phyloP scores from a whole-genome alignment of 1,284 basidiomycete species.

The Athelia sp. region DNA sequence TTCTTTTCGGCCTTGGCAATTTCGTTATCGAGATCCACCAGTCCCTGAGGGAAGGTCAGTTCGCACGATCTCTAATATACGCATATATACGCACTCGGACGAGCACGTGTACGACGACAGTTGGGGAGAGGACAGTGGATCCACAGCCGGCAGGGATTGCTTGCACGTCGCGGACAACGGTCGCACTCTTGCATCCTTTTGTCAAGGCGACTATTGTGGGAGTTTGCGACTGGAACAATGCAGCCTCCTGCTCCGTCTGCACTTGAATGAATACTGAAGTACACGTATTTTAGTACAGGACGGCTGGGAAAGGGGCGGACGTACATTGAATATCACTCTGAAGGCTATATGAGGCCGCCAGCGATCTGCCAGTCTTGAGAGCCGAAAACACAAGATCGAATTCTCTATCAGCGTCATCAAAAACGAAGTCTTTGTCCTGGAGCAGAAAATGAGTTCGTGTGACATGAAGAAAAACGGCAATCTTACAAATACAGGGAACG shows the following conservation, averaged over 20 bases:
- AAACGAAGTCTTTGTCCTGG: constrained; percentile 63
- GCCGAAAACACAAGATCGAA: constrained; percentile 88
- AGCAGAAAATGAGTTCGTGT: neutral
- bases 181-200: constrained; percentile 81
- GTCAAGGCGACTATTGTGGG: constrained; percentile 79
- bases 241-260: constrained; percentile 57
- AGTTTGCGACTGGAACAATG: constrained; percentile 67
- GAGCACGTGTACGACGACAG: constrained; percentile 75
- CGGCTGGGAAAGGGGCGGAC: constrained; percentile 17
- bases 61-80: neutral
- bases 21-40: constrained; percentile 81
- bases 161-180: constrained; percentile 48
- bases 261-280: constrained; percentile 75
- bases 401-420: constrained; percentile 71
- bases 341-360: constrained; percentile 89
- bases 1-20: constrained; percentile 88
- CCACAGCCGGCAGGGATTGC: constrained; percentile 89
- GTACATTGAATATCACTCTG: constrained; percentile 83
- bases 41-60: constrained; percentile 48
- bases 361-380: constrained; percentile 77
- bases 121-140: constrained; percentile 73
- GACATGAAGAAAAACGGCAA: neutral
- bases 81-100: constrained; percentile 59
- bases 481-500: constrained; percentile 78
- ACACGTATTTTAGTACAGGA: constrained; percentile 5